phyloP scores from a whole-genome alignment of 371 early-diverging fungal genomes.

The Conidiobolus incongruus region DNA sequence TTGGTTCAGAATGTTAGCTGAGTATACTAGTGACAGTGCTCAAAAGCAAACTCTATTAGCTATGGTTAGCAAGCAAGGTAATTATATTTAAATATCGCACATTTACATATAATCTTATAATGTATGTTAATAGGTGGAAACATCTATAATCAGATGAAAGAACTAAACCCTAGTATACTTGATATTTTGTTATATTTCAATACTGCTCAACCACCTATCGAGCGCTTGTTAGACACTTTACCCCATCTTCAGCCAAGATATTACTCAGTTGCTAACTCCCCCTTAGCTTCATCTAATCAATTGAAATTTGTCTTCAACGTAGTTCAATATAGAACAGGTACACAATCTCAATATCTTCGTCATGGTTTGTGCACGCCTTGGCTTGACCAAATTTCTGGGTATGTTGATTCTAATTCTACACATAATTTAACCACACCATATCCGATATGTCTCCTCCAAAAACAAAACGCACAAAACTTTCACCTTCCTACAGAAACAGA shows the following conservation, averaged over 20 bases:
- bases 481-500: conserved; percentile 23
- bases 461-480: too few species aligned
- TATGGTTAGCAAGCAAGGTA: conserved; percentile 54
- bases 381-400: conserved; percentile 32
- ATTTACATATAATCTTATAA: background rate
- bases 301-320: conserved; percentile 68
- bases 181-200: conserved; percentile 62
- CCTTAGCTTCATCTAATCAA: conserved; percentile 17
- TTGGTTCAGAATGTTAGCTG: conserved; percentile 56
- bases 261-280: conserved; percentile 63
- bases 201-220: conserved; percentile 27
- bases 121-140: background rate
- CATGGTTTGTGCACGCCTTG: conserved; percentile 63
- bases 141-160: conserved; percentile 14
- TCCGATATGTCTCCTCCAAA: too few species aligned
- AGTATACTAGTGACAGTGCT: conserved; percentile 27
- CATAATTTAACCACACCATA: background rate
- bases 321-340: conserved; percentile 33
- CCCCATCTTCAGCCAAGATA: conserved; percentile 64
- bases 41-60: conserved; percentile 52
- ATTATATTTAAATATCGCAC: too few species aligned
- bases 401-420: conserved; percentile 9
- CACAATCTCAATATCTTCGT: conserved; percentile 17
- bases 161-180: conserved; percentile 38
- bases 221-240: conserved; percentile 44